Conservation (phyloP, 371 early-diverging fungal species). For the Thermomucor indicae-seudaticae region DNA sequence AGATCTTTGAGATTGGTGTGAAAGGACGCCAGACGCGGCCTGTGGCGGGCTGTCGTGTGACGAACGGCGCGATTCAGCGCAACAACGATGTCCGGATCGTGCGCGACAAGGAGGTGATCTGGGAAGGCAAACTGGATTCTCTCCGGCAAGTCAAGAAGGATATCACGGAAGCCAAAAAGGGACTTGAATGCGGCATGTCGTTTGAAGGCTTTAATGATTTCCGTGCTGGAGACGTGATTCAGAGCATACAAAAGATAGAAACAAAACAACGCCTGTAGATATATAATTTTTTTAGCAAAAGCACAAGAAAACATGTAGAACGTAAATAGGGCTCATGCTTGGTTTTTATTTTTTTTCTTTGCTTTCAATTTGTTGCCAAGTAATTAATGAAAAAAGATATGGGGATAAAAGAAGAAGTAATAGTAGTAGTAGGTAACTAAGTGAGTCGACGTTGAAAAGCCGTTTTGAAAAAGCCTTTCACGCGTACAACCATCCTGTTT, state of each 20-base stretch:
- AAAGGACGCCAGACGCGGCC: slow-evolving; percentile 62
- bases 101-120: slow-evolving; percentile 60
- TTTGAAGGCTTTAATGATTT: slow-evolving; percentile 78
- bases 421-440: slow-evolving; percentile 1
- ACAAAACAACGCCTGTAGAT: slow-evolving; percentile 44
- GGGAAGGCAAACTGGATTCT: slow-evolving; percentile 64
- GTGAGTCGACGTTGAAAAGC: slow-evolving; percentile 18
- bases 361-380: too few species aligned
- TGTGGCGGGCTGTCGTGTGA: slow-evolving; percentile 87
- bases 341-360: too few species aligned
- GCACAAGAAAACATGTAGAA: too few species aligned
- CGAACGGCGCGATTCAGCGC: slow-evolving; percentile 67
- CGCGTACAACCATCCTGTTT: slow-evolving; percentile 6
- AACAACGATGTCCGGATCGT: slow-evolving; percentile 65
- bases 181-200: slow-evolving; percentile 89
- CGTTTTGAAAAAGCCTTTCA: slow-evolving; percentile 15
- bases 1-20: slow-evolving; percentile 74
- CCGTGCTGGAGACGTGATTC: slow-evolving; percentile 79
- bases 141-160: slow-evolving; percentile 87
- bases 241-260: slow-evolving; percentile 58
- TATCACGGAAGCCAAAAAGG: slow-evolving; percentile 82
- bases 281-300: too few species aligned
- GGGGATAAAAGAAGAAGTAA: neutral
- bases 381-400: too few species aligned
- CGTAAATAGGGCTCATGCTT: too few species aligned